A percentile compares a stretch with the other conserved stretches of the same genome.
phyloP scores from a whole-genome alignment of 2,329 filamentous ascomycete species.

The Neonectria neomacrospora region DNA sequence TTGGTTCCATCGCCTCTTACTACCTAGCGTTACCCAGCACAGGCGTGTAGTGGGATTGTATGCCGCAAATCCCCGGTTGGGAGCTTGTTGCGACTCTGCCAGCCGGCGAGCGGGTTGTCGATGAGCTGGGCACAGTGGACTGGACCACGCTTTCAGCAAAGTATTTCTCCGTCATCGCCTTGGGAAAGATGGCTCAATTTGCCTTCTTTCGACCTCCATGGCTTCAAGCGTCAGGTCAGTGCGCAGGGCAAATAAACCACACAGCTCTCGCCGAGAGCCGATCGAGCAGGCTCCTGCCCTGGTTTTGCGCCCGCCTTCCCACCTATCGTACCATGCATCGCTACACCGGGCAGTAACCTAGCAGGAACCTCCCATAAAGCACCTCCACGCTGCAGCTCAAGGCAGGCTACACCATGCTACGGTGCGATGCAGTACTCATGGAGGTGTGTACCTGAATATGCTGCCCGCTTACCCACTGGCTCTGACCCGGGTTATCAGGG shows the following conservation, averaged over 20 bases:
- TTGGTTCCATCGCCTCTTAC: constrained; percentile 22
- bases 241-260: neutral
- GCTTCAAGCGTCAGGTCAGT: neutral
- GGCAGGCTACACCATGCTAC: constrained; percentile 21
- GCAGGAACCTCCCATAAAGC: neutral
- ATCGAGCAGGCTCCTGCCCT: neutral
- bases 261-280: neutral
- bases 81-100: constrained; percentile 18
- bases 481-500: neutral
- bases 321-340: constrained; percentile 10
- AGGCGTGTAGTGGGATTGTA: constrained; percentile 20
- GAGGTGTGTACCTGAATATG: neutral
- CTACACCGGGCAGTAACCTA: neutral
- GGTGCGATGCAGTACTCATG: neutral
- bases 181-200: neutral
- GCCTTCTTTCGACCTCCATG: too few species aligned
- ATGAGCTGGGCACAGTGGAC: neutral
- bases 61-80: constrained; percentile 16
- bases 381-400: constrained; percentile 5
- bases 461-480: constrained; percentile 8
- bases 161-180: neutral
- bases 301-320: constrained; percentile 7
- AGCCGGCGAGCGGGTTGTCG: constrained; percentile 9
- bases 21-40: constrained; percentile 6
- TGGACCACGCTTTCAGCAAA: neutral